Base-by-base conservation (phyloP, 768 basidiomycete genomes). In the Paxillus involutus region DNA sequence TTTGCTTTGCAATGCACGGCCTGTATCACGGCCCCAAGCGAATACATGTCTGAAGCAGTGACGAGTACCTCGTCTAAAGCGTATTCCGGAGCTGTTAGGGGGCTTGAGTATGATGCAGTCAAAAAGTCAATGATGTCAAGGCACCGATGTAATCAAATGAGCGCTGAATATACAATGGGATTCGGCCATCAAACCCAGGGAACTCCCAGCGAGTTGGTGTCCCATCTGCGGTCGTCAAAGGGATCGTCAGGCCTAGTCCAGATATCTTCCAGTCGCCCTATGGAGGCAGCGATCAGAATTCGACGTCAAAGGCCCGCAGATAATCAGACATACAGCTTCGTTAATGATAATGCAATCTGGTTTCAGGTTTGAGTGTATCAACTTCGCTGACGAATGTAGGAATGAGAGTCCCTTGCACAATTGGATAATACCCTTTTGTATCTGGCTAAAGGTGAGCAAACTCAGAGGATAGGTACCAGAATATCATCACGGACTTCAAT, bases 231-330 rank as follows among this genome's bases (percentile, higher is more conserved):
- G 78, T 75, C 37, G 81, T 72, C 8, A 97, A 76, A 6, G 91
- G 80, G 30, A 95, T 94, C 1, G 91, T 93, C 46, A 94, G 75
- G 2, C 93, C 92, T 37, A 99, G 78, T 2, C 94, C 95, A 16
- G 89, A 85, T 33, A 99, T 81, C 73, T 98, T 99, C 97, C 97
- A 99, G 71, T 99, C 97, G 32, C 97, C 96, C 93, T 96, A 61
- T 14, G 49, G 44, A 24, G 44, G n/a, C 42, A 14, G 35, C 41
- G 14, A 16, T 60, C 43, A 45, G 29, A 48, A 49, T 21, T 41
- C 45, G 21, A 32, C 47, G 37, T 4, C 17, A 12, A 9, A 26
- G 17, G 11, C 9, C 10, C 33, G 24, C 32, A 44, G 26, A 37
- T 16, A 43, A 46, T 58, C 66, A 19, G 16, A 70, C 86, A 71